These are phyloP conservation scores for Euclidium syriacum DNA, from an alignment of 345 rosid species.

Conservation along the genomic window DNA sequence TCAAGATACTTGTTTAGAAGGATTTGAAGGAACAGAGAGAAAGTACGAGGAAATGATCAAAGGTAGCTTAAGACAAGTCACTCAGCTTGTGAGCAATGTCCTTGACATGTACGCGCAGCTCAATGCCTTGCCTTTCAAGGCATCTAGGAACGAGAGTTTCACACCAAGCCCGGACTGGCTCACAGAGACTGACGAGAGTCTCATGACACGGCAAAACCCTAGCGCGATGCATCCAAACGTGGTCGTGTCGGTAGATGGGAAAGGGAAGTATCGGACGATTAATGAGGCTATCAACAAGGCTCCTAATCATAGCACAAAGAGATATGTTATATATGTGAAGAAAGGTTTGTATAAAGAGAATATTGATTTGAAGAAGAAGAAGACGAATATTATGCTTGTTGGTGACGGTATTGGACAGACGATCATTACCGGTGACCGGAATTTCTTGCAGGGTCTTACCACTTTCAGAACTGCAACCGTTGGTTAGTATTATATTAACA, in stretches of 20 bases:
- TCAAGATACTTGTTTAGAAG: constrained; percentile 92
- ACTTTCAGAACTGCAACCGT: constrained; percentile 93
- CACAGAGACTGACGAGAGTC: constrained; percentile 49
- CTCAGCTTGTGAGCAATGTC: constrained; percentile 64
- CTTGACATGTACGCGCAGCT: constrained; percentile 48
- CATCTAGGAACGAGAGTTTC: constrained; percentile 35
- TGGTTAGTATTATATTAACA: constrained; percentile 44
- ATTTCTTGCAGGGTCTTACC: constrained; percentile 89
- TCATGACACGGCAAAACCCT: constrained; percentile 33
- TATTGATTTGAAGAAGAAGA: constrained; percentile 68
- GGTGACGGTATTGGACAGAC: constrained; percentile 83
- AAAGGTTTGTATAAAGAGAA: constrained; percentile 75
- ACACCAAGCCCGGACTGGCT: constrained; percentile 51
- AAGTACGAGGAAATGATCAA: constrained; percentile 49
- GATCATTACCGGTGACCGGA: constrained; percentile 56
- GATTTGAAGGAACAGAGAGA: constrained; percentile 79
- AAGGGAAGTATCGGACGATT: constrained; percentile 58
- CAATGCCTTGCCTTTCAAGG: constrained; percentile 60
- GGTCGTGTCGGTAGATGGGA: constrained; percentile 64
- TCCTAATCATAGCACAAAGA: constrained; percentile 60
- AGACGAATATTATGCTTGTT: constrained; percentile 61
- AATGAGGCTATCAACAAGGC: constrained; percentile 66
- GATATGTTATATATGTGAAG: constrained; percentile 62
- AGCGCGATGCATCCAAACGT: constrained; percentile 36
- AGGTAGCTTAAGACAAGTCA: constrained; percentile 74